Percentiles rank a stretch among this genome's conserved stretches.
Conservation (phyloP, 768 basidiomycete species). For the Bullera alba region DNA sequence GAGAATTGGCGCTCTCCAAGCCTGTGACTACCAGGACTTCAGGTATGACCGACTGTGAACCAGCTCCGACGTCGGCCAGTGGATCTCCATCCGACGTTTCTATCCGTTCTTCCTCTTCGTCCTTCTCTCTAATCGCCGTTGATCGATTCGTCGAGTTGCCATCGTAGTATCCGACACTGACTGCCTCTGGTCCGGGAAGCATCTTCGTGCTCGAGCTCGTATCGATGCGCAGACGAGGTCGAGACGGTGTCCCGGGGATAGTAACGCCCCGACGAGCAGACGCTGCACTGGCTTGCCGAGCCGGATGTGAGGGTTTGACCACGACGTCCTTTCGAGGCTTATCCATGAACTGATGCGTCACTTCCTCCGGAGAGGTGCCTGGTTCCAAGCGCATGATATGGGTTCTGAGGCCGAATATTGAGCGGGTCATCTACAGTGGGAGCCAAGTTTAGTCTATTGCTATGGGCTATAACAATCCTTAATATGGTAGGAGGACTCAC, state of each 20-base stretch:
- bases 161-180: background rate
- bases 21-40: conserved; percentile 28
- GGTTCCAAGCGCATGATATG: background rate
- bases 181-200: too few species aligned
- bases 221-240: too few species aligned
- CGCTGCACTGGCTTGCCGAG: too few species aligned
- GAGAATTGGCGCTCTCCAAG: conserved; percentile 15
- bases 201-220: too few species aligned
- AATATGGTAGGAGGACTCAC: too few species aligned
- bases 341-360: background rate
- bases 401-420: background rate
- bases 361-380: background rate
- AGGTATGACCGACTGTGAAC: background rate
- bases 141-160: background rate
- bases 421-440: background rate
- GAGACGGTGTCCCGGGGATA: too few species aligned
- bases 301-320: too few species aligned
- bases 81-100: background rate
- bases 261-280: too few species aligned
- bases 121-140: background rate
- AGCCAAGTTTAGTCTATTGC: too few species aligned
- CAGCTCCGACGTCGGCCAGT: background rate
- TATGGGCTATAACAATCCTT: too few species aligned
- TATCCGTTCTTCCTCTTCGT: background rate
- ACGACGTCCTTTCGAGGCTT: too few species aligned